Conservation (phyloP, 1,284 basidiomycete species). For the Coriolopsis trogii region DNA sequence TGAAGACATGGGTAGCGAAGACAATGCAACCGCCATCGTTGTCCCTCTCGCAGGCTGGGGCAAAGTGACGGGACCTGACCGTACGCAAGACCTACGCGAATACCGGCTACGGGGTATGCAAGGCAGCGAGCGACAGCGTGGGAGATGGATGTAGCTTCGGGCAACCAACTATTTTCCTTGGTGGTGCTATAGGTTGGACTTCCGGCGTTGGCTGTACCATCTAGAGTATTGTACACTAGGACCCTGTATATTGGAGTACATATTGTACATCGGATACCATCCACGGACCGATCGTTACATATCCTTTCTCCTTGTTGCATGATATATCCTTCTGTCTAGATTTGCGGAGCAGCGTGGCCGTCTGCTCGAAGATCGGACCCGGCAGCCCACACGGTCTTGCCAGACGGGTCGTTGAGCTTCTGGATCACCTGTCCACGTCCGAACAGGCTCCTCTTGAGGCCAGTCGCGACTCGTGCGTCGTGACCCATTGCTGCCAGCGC, state of each 20-base stretch:
- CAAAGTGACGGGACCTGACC: conserved; percentile 75
- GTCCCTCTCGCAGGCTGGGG: conserved; percentile 95
- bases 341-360: conserved; percentile 88
- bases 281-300: too few relatives aligned
- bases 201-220: neutral
- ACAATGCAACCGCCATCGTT: conserved; percentile 93
- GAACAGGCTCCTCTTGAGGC: conserved; percentile 70
- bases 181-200: neutral
- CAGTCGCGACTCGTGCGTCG: conserved; percentile 64
- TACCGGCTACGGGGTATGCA: conserved; percentile 77
- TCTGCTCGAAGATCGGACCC: conserved; percentile 88
- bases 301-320: too few relatives aligned
- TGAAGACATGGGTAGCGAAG: conserved; percentile 88
- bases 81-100: conserved; percentile 80
- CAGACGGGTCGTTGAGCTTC: conserved; percentile 66
- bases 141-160: conserved; percentile 56
- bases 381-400: conserved; percentile 81
- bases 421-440: conserved; percentile 96
- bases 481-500: conserved; percentile 74
- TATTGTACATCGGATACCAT: conserved; percentile 7
- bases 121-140: conserved; percentile 69
- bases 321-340: too few relatives aligned
- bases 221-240: neutral
- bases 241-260: conserved; percentile 13
- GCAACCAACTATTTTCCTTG: neutral